Conservation (phyloP, 140 eudicot species). For the Stevia rebaudiana region DNA sequence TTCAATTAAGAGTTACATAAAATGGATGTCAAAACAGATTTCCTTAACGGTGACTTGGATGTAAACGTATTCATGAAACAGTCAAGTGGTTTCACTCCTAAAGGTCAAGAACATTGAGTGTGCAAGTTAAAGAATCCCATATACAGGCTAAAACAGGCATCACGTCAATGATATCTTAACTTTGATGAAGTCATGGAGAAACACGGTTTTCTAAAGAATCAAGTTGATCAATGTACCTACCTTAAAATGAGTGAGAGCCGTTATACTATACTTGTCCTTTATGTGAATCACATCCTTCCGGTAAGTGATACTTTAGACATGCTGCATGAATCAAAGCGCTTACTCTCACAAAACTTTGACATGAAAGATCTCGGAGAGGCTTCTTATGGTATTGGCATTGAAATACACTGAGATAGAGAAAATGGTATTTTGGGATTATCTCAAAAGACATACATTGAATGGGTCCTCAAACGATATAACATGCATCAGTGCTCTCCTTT, state of each 20-base stretch:
- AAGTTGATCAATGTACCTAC: neutral
- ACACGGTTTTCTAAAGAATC: no score
- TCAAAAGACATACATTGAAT: no score
- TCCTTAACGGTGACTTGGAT: no score
- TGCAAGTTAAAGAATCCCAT: neutral
- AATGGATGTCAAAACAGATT: no score
- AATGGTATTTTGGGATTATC: neutral
- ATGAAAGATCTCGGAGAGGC: constrained; percentile 1
- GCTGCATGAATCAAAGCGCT: neutral
- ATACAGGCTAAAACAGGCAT: neutral
- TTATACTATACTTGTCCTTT: no score
- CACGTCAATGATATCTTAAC: neutral
- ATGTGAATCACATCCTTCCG: neutral
- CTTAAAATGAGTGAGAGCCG: no score
- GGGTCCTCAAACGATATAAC: no score
- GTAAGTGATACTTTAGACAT: neutral
- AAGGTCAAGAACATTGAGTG: neutral
- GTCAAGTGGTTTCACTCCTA: no score
- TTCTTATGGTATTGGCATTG: neutral
- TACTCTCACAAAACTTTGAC: neutral
- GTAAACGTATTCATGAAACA: no score
- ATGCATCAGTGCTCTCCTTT: no score
- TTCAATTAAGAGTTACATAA: no score
- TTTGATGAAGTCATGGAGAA: no score
- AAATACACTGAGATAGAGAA: neutral